A percentile compares a stretch with the other conserved stretches of the same genome.
These are phyloP conservation scores for Xerocomus nothofagi DNA, from an alignment of 1,284 basidiomycete genomes.

Conservation along the genomic window DNA sequence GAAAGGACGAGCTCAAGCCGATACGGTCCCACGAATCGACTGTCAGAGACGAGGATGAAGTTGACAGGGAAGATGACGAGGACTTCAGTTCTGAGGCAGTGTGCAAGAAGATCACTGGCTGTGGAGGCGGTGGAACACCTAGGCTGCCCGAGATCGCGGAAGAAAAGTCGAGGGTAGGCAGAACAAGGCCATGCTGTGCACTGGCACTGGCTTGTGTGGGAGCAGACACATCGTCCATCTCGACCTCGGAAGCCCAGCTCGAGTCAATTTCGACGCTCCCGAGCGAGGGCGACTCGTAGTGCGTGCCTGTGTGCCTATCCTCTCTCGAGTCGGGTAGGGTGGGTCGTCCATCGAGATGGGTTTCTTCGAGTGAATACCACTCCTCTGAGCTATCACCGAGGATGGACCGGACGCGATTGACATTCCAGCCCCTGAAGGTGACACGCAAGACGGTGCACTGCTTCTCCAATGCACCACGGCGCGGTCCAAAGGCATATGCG, in stretches of 20 bases:
- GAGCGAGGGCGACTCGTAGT: not conserved
- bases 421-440: constrained; percentile 69
- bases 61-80: not conserved
- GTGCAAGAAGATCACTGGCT: constrained; percentile 23
- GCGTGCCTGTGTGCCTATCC: not conserved
- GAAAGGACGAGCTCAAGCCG: constrained; percentile 23
- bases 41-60: not conserved
- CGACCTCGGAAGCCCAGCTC: constrained; percentile 6
- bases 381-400: constrained; percentile 67
- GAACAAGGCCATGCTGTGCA: constrained; percentile 47
- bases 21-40: constrained; percentile 24
- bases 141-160: constrained; percentile 13
- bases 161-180: constrained; percentile 73
- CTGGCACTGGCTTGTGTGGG: constrained; percentile 20
- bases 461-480: constrained; percentile 36
- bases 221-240: constrained; percentile 2
- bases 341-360: constrained; percentile 19
- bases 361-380: constrained; percentile 72
- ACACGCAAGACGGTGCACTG: constrained; percentile 63
- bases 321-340: not conserved
- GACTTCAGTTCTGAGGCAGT: constrained; percentile 23
- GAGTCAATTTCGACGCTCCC: constrained; percentile 10
- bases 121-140: constrained; percentile 8
- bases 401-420: constrained; percentile 56
- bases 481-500: constrained; percentile 45